Evolutionary conservation across 345 rosid genomes (phyloP), one percentile per base, ranked within the genome.

Genomic region (Aethionema arabicum): DNA sequence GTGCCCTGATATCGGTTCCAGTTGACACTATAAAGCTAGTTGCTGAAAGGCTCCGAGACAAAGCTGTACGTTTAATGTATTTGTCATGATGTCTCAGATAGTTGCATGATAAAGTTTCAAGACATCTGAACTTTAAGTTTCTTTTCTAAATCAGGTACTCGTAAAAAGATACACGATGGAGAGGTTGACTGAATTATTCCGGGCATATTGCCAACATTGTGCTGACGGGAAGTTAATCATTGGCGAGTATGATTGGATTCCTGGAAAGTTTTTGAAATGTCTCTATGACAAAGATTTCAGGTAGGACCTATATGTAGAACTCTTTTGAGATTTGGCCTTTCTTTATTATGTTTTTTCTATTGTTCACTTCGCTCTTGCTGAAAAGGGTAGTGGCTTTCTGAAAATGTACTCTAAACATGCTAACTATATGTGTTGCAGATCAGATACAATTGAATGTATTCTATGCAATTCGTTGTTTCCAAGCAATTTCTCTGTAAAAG

Each of bases 261-360:
- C 97, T 72, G 97, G 92, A 75, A 93, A 80, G 84, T 67, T 93
- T 68, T 68, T 93, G 79, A 90, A 90, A 77, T 93, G 99, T 67
- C 79, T 84, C 62, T 93, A 84, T 75, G 99, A 90, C 79, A 90
- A 79, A 84, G 99, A 90, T 82, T 87, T 90, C 76, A 81, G 95
- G 99, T 84, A 77, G 58, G 77, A 46, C 54, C 8, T 43, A 32
- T 38, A 31, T 56, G 14, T 56, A 10, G 11, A 43, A 37, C n/a
- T 36, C 11, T 56, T 42, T 50, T 32, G 32, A 16, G 21, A 5
- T 44, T 56, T 12, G 38, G 31, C 52, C 21, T 32, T 59, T 37
- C 37, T 56, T 42, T 1, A 41, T 63, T 60, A 30, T 56, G 31
- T 14, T 31, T 12, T 50, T 44, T 29, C 36, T 7, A 31, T 5